A percentile compares a stretch with the other conserved stretches of the same genome.
Evolutionary conservation across 768 basidiomycete species (phyloP).

Genomic region (Amanita polypyramis): DNA sequence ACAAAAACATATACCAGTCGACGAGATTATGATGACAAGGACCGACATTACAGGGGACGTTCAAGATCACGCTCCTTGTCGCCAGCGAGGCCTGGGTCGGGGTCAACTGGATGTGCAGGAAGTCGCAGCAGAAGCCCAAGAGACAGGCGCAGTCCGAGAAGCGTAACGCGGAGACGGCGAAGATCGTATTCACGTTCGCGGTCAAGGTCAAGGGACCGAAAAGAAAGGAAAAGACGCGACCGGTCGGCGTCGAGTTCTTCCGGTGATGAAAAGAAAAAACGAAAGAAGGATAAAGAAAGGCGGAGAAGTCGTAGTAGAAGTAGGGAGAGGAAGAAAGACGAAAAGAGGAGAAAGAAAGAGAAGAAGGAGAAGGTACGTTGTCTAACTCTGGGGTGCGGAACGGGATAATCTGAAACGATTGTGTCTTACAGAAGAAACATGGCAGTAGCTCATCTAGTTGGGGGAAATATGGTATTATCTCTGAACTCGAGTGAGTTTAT

Average conservation of each 20-base stretch:
- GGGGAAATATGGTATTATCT: constrained; percentile 87
- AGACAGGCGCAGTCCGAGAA: constrained; percentile 14
- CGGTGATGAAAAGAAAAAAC: constrained; percentile 29
- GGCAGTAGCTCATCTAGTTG: constrained; percentile 55
- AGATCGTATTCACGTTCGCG: constrained; percentile 19
- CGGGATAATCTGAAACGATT: neutral
- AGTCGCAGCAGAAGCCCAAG: constrained; percentile 5
- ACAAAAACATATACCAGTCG: neutral
- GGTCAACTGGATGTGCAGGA: constrained; percentile 7
- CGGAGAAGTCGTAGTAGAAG: constrained; percentile 32
- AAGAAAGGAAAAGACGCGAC: constrained; percentile 10
- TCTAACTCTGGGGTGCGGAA: neutral
- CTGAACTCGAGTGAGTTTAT: constrained; percentile 64
- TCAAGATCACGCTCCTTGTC: constrained; percentile 7
- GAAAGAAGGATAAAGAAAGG: constrained; percentile 28
- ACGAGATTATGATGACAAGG: constrained; percentile 4
- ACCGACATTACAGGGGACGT: constrained; percentile 3
- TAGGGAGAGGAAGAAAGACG: constrained; percentile 36
- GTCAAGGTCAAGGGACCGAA: constrained; percentile 22
- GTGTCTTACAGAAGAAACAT: constrained; percentile 37
- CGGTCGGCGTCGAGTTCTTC: constrained; percentile 27
- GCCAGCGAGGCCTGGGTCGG: constrained; percentile 14
- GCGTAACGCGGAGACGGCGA: constrained; percentile 21
- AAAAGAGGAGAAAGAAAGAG: constrained; percentile 43
- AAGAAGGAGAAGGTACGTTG: constrained; percentile 52